Base-by-base conservation (phyloP, 2,329 filamentous ascomycete species). In the Colletotrichum endophyticum region DNA sequence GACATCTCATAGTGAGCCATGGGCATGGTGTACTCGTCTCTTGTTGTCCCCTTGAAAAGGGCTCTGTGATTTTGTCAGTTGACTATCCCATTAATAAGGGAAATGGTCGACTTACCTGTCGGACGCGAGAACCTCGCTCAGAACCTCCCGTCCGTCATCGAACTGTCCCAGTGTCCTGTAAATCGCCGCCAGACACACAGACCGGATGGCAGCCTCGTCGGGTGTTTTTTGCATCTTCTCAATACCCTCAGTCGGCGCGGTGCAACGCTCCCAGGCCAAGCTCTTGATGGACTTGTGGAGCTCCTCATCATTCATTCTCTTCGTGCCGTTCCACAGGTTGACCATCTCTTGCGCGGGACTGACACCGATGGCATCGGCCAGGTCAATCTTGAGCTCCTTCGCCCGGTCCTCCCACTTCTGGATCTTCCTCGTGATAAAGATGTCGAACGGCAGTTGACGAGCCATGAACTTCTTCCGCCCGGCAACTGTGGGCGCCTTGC, bases 401-500 rank as follows among this genome's bases (percentile, higher is more conserved):
- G 94, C 92, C 27, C 95, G 90, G 34, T 92, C 92, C 81, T 98
- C 94, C 96, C 96, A 98, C 84, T 98, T 98, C 71, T 92, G 89
- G 16, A 99, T 86, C 86, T 98, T 99, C 74, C 96, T 92, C 69
- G 91, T 89, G 15, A 97, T 92, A 80, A 98, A 98, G 6, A 94
- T 88, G 83, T 99, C 97, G 78, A 99, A 96, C 0, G 97, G 97
- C 13, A 99, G 88, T 81, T 98, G 95, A 27, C 94, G 92, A 0
- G 95, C 94, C 94, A 99, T 95, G 84, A 99, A 95, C 56, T 92
- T 92, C 86, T 98, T 98, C 86, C 95, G 96, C 53, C 96, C 96
- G 0, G 94, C 93, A 66, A 95, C 89, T 0, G 91, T 89, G 0
- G 95, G 94, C 0, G 94, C 95, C 81, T 93, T 94, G 56, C 91